A percentile compares a stretch with the other conserved stretches of the same genome.
These are phyloP conservation scores for Globisporangium orthogonon DNA, from an alignment of 352 stramenopile genomes.

Conservation along the genomic window DNA sequence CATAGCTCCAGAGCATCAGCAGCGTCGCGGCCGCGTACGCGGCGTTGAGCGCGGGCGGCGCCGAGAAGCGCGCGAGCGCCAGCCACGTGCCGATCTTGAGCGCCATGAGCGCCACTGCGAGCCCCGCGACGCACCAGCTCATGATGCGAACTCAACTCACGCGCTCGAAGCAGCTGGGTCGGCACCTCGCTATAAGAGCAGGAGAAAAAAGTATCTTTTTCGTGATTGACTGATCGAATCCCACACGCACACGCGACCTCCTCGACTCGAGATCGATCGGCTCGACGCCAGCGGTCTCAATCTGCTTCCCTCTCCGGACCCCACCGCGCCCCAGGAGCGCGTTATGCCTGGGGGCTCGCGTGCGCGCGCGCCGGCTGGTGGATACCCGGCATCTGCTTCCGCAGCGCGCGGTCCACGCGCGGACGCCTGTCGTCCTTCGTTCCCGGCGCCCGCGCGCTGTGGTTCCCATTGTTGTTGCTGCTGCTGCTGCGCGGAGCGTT, in stretches of 20 bases:
- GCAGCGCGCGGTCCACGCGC: constrained; percentile 27
- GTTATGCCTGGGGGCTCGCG: constrained; percentile 14
- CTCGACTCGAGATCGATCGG: too few relatives aligned
- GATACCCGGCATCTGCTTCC: constrained; percentile 28
- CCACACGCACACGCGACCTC: too few relatives aligned
- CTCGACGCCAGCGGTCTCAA: too few relatives aligned
- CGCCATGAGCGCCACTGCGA: constrained; percentile 60
- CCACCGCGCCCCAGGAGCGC: too few relatives aligned
- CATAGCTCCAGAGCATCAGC: constrained; percentile 81
- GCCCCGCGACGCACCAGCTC: constrained; percentile 28
- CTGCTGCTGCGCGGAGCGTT: constrained; percentile 14
- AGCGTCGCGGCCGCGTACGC: constrained; percentile 31
- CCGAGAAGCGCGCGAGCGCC: constrained; percentile 24
- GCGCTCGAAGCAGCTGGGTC: background rate
- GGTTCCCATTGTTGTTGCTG: constrained; percentile 5
- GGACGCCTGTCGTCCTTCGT: constrained; percentile 34
- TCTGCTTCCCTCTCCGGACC: too few relatives aligned
- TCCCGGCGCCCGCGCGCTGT: background rate
- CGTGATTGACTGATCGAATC: too few relatives aligned
- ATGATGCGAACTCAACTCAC: constrained; percentile 16
- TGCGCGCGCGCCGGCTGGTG: constrained; percentile 17
- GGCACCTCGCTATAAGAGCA: constrained; percentile 13
- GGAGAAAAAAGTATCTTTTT: background rate
- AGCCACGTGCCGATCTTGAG: constrained; percentile 56
- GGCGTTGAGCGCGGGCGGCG: constrained; percentile 17